Base-by-base conservation (phyloP, 2,329 filamentous ascomycete genomes). In the Cladosporium phlei region DNA sequence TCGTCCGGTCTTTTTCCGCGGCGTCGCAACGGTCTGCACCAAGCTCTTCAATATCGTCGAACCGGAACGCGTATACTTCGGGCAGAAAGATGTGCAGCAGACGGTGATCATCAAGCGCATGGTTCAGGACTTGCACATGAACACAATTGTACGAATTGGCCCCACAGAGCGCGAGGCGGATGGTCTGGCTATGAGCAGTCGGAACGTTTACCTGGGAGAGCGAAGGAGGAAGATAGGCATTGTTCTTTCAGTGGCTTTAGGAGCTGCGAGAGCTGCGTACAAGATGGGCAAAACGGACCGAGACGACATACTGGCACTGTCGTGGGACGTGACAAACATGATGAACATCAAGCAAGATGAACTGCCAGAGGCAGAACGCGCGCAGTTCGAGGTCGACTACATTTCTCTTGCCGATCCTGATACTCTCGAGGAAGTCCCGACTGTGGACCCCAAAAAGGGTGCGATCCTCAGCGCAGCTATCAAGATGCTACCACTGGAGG, bases 41-140 rank as follows among this genome's bases (percentile, higher is more conserved):
- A 98, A 94, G 69, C 70, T 94, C 11, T 91, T 94, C 70, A 90
- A 90, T 60, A 86, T 89, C 46, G 82, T 88, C 35, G 76, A 80
- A 54, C 85, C 88, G 3, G 84, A 90, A 47, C 78, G 78, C 34
- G 87, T 88, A 4, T 93, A 95, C 69, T 96, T 98, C 71, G 93
- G 93, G 3, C 93, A 97, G 67, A 98, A 98, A 70, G 93, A 98
- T 66, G 82, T 96, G 16, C 93, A 98, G 72, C 93, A 98, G 69
- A 95, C 89, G 0, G 86, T 95, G 14, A 79, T 98, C 9, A 86
- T 98, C 59, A 83, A 80, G 59, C 81, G 86, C 34, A 82, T 98
- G 79, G 86, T 96, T 24, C 77, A 81, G 55, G 93, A 98, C 66
- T 90, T 98, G 55, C 81, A 89, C 64, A 67, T 97, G 30, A 80